phyloP scores from a whole-genome alignment of 306 rosid species.

The Abrus precatorius region DNA sequence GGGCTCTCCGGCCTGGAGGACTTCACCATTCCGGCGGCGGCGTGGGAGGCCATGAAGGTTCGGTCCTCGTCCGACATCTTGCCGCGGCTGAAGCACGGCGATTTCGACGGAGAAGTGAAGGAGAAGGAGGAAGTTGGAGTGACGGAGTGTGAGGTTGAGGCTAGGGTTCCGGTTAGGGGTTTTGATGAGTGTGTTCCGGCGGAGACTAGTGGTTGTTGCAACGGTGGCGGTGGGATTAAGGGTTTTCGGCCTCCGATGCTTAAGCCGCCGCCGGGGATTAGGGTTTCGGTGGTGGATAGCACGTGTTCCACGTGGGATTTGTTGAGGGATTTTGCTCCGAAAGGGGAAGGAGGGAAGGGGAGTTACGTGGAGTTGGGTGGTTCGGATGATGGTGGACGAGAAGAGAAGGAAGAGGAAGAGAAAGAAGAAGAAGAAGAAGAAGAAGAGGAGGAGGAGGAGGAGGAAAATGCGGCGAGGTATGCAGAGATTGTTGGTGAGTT shows the following conservation, averaged over 20 bases:
- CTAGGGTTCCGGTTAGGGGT: constrained; percentile 48
- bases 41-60: constrained; percentile 73
- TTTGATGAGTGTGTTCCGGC: constrained; percentile 45
- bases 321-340: constrained; percentile 66
- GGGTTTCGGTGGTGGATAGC: constrained; percentile 55
- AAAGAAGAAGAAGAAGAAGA: constrained; percentile 19
- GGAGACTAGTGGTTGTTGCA: constrained; percentile 52
- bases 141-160: constrained; percentile 43
- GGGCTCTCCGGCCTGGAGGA: constrained; percentile 87
- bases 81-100: constrained; percentile 51
- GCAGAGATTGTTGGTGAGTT: constrained; percentile 44
- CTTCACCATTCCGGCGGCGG: constrained; percentile 69
- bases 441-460: constrained; percentile 41
- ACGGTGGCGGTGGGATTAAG: constrained; percentile 62
- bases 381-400: constrained; percentile 43
- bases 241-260: constrained; percentile 79
- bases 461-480: constrained; percentile 44
- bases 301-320: constrained; percentile 79
- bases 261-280: constrained; percentile 76
- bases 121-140: constrained; percentile 41
- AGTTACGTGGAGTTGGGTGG: constrained; percentile 15
- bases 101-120: constrained; percentile 39
- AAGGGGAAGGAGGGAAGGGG: constrained; percentile 38
- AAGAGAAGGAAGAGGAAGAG: constrained; percentile 37
- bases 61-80: constrained; percentile 74